Conservation (phyloP, 225 moss, liverwort and hornwort species). For the Bryum argenteum region DNA sequence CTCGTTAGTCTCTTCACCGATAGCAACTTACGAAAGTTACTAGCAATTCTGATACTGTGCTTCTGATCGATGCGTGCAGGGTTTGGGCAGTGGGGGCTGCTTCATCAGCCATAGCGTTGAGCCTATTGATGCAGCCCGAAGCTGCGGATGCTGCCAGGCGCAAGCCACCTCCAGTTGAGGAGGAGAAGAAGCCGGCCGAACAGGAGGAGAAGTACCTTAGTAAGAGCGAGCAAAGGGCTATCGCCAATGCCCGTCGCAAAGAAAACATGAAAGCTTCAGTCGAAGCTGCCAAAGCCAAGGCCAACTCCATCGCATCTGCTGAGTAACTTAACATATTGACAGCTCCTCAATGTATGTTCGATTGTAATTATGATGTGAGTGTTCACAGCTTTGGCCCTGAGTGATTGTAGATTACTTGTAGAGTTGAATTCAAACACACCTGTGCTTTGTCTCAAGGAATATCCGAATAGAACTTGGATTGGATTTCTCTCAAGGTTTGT, state of each 20-base stretch:
- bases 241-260: conserved; percentile 83
- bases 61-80: conserved; percentile 28
- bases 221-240: conserved; percentile 67
- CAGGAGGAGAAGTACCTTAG: conserved; percentile 59
- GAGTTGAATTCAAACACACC: too few species aligned
- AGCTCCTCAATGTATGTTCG: not conserved
- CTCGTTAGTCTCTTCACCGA: not conserved
- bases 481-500: too few species aligned
- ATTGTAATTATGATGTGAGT: conserved; percentile 1
- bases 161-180: conserved; percentile 40
- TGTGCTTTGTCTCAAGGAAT: too few species aligned
- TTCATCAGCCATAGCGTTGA: conserved; percentile 41
- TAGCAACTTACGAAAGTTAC: too few species aligned
- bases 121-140: conserved; percentile 47
- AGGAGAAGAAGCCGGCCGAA: conserved; percentile 52
- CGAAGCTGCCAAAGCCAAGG: conserved; percentile 66
- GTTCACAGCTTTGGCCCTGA: not conserved
- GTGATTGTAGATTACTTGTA: not conserved
- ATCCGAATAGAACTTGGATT: too few species aligned
- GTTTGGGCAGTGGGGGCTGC: conserved; percentile 43
- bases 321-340: conserved; percentile 4
- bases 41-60: not conserved
- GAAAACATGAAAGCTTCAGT: conserved; percentile 68
- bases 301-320: conserved; percentile 42
- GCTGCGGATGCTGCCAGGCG: conserved; percentile 70